Evolutionary conservation across 768 basidiomycete genomes (phyloP).

Genomic region (Gyrodon lividus): DNA sequence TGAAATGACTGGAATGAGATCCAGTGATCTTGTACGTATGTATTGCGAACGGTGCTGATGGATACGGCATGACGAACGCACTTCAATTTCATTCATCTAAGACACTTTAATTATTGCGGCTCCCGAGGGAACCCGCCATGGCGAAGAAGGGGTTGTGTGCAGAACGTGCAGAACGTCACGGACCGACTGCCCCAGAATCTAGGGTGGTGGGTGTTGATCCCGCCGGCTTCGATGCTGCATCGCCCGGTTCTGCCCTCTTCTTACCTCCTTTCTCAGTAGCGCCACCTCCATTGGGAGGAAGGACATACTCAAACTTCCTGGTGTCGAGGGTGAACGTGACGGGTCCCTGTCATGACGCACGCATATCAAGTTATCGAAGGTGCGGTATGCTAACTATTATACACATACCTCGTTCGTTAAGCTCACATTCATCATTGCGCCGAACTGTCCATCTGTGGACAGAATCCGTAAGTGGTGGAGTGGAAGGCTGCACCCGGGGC

Average conservation of each 20-base stretch:
- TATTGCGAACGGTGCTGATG: background rate
- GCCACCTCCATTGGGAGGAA: conserved; percentile 14
- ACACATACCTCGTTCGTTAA: conserved; percentile 78
- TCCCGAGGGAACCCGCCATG: background rate
- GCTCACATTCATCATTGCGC: conserved; percentile 93
- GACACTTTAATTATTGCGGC: background rate
- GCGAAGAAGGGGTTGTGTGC: background rate
- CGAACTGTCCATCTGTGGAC: conserved; percentile 80
- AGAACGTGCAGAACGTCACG: no score
- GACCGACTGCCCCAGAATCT: background rate
- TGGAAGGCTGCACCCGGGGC: background rate
- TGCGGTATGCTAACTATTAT: background rate
- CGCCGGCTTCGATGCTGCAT: background rate
- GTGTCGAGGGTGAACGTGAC: conserved; percentile 85
- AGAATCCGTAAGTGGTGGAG: background rate
- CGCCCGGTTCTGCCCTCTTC: conserved; percentile 4
- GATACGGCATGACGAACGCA: background rate
- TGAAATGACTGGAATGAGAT: background rate
- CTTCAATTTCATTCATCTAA: conserved; percentile 4
- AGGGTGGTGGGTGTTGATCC: conserved; percentile 4
- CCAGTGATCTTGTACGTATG: background rate
- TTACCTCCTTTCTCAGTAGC: conserved; percentile 7
- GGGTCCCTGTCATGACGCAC: conserved; percentile 55
- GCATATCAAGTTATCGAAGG: conserved; percentile 2
- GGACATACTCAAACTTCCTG: conserved; percentile 70